Evolutionary conservation across 345 rosid genomes (phyloP), one percentile per base, ranked within the genome.

Genomic region (Bruguiera gymnorhiza): DNA sequence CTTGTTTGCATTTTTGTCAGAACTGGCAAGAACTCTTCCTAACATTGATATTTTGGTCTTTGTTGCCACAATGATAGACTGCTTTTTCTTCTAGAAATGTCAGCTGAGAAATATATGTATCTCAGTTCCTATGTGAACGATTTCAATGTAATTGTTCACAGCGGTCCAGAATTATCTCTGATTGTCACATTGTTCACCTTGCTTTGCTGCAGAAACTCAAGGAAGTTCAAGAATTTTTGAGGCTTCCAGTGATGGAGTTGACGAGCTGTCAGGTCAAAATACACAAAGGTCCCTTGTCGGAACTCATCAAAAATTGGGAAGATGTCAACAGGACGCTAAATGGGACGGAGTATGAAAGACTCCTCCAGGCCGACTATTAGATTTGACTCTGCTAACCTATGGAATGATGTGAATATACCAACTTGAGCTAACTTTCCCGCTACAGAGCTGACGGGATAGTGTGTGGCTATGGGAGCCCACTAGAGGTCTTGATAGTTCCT

Each of bases 181-280:
- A 20, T n/a, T 57, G 19, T 29, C n/a, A 11, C 59, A 43, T 73
- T 53, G 67, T 48, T 63, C 29, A 31, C 27, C 24, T 7, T 20
- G 3, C 60, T 60, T 71, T 70, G 58, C 54, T 75, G 80, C 91
- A 95, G 99, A 92, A 73, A 82, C 80, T 92, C 66, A 70, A 82
- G 62, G 89, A 88, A 48, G 97, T 92, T 68, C 91, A 85, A 59
- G 87, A 83, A 72, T 95, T 92, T 72, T 81, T 95, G 55, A 76
- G 85, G 78, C 81, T 95, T 43, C 97, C 97, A 0, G 60, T 34
- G 71, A 82, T 80, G 87, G 73, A 84, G 60, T 72, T 95, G 70
- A 84, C 70, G 5, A 95, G 97, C 70, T 89, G 91, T 32, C 99
- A 95, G 66, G 92, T 95, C 59, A 95, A 95, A 52, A 95, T 95